Conservation (phyloP, 2,329 filamentous ascomycete genomes). For the Fusarium marasasianum region DNA sequence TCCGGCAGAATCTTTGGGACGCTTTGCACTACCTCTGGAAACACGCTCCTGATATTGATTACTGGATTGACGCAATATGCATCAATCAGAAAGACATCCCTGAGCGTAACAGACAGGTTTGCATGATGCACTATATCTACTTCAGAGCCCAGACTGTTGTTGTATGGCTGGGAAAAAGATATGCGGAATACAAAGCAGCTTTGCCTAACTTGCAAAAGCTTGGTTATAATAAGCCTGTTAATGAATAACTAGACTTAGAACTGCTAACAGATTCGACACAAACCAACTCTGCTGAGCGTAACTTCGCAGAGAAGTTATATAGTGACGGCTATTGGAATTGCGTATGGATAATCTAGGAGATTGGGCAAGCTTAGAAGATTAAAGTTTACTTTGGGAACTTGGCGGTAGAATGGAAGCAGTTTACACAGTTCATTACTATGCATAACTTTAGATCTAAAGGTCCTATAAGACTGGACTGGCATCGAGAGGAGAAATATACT, state of each 20-base stretch:
- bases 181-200: neutral
- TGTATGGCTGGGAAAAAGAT: neutral
- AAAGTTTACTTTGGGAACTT: neutral
- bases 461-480: neutral
- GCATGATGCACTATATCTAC: neutral
- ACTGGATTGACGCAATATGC: neutral
- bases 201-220: neutral
- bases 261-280: rapidly evolving
- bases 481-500: neutral
- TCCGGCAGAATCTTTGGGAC: neutral
- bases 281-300: rapidly evolving
- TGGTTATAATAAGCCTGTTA: rapidly evolving
- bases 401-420: neutral
- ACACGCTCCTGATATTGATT: neutral
- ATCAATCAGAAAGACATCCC: neutral
- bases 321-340: neutral
- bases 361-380: neutral
- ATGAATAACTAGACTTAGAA: rapidly evolving
- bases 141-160: neutral
- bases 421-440: neutral
- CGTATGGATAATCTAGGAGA: neutral
- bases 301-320: neutral
- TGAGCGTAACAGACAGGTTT: neutral
- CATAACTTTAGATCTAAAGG: neutral
- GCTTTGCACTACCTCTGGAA: neutral